Evolutionary conservation across 305 asterid genomes (phyloP).

Genomic region (Rubia tinctorum): DNA sequence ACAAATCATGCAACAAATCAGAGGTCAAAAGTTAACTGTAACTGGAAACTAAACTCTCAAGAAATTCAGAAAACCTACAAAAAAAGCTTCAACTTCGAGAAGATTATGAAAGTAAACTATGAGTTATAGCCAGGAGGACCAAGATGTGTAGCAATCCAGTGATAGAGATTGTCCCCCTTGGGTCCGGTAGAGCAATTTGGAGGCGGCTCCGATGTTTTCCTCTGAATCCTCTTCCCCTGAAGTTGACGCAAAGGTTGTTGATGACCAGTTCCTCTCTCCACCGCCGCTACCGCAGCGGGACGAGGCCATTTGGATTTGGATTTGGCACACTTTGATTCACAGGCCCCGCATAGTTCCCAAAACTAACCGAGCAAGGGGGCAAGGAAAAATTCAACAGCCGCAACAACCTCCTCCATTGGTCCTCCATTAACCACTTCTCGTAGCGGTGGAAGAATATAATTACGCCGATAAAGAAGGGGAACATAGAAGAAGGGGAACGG

Average conservation of each 20-base stretch:
- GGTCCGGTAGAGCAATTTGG: conserved; percentile 93
- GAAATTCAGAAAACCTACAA: neutral
- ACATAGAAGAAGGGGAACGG: too few relatives aligned
- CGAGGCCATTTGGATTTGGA: neutral
- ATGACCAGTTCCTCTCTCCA: conserved; percentile 73
- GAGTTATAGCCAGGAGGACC: conserved; percentile 73
- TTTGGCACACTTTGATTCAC: too few relatives aligned
- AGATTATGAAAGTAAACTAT: neutral
- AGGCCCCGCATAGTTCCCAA: too few relatives aligned
- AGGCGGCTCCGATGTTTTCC: conserved; percentile 88
- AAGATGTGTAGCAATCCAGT: conserved; percentile 91
- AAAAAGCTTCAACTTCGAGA: neutral
- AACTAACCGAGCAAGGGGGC: too few relatives aligned
- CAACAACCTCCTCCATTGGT: too few relatives aligned
- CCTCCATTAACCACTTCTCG: too few relatives aligned
- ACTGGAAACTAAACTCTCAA: too few relatives aligned
- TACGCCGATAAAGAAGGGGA: too few relatives aligned
- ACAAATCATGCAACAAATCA: too few relatives aligned
- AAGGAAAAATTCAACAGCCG: too few relatives aligned
- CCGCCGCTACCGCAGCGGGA: conserved; percentile 6
- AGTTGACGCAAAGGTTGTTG: conserved; percentile 78
- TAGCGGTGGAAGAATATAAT: too few relatives aligned
- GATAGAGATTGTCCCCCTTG: conserved; percentile 91
- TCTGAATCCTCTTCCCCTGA: conserved; percentile 90
- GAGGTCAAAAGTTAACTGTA: too few relatives aligned